Evolutionary conservation across 345 rosid species (phyloP), one percentile per base, ranked within the genome.

Genomic region (Noccaea caerulescens): DNA sequence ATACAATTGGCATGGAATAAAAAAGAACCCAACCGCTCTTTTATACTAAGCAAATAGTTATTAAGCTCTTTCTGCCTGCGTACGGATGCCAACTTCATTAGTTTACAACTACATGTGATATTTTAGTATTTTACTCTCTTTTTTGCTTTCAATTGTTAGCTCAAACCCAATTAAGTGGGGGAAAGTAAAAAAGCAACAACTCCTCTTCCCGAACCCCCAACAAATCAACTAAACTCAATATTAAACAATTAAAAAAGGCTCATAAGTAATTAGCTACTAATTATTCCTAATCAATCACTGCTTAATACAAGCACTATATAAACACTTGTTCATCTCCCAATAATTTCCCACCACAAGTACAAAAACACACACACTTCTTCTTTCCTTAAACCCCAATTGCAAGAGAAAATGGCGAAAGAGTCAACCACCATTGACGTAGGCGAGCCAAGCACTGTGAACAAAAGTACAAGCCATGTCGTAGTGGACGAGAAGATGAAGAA

Each of bases 391-490:
- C 44, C 66, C 46, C 38, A 56, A 69, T 10, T 41, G 20, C 32
- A 63, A 55, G 60, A 62, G 39, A 70, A 3, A 63, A 76, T 76
- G 79, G 3, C 67, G 5, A 76, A 57, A 70, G 79, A 76, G 14
- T 70, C 76, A 41, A 70, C 76, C 56, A 69, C 76, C 54, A 76
- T 76, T 39, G 50, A 76, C 46, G 36, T 76, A 8, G 79, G 79
- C 25, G 79, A 76, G 71, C 72, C 79, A 0, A 76, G 79, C 72
- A 63, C 32, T 46, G 71, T 69, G 41, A 56, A 45, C 71, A 76
- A 76, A 63, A 56, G 75, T 44, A 7, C 63, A 68, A 68, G 57
- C 42, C 68, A 68, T 73, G 62, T 58, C 8, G 73, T 43, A 7
- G 63, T 52, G 49, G 51, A 43, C 32, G 38, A 6, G 37, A 66